Evolutionary conservation across 202 grass and related monocot species (phyloP), one percentile per base, ranked within the genome.

Genomic region (Eragrostis tef): DNA sequence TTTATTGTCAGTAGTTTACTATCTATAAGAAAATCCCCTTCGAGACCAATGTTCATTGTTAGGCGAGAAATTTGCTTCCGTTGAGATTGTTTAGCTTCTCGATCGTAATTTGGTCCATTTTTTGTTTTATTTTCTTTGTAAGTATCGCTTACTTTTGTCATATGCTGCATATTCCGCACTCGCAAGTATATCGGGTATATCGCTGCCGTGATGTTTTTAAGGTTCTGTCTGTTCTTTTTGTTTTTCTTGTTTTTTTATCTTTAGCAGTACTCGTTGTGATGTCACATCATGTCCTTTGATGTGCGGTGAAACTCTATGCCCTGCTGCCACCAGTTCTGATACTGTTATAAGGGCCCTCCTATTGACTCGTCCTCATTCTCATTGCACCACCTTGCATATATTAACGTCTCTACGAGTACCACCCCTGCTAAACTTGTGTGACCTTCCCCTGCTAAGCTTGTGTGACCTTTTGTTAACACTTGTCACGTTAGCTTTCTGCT

Each of bases 251-350:
- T 70, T 84, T 80, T 52, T 29, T 39, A 39, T 11, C 7, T 48
- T 42, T 22, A 34, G 9, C 57, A 45, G 22, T 78, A 67, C 31
- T 59, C 29, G 7, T 7, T 45, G 83, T 78, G 67, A 82, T 75
- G 83, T 83, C 79, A 83, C 78, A 86, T 79, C 83, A 22, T 63
- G 74, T 75, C 74, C 80, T 86, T 79, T 56, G 67, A 69, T 83
- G 53, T 83, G 79, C 74, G 83, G 52, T 86, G 54, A 79, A 74
- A 66, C 3, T 51, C 36, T 31, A 60, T 73, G 65, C 36, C 11
- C 82, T 76, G 67, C 54, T 63, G 53, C 41, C 68, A 26, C 73
- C 42, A 66, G 74, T 82, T 59, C 22, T 64, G 74, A 22, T 75
- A 83, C 84, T 86, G 70, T 65, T 79, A 75, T 1, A 69, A 74